These are phyloP conservation scores for Xanthoceras sorbifolium DNA, from an alignment of 345 rosid genomes.

Conservation along the genomic window DNA sequence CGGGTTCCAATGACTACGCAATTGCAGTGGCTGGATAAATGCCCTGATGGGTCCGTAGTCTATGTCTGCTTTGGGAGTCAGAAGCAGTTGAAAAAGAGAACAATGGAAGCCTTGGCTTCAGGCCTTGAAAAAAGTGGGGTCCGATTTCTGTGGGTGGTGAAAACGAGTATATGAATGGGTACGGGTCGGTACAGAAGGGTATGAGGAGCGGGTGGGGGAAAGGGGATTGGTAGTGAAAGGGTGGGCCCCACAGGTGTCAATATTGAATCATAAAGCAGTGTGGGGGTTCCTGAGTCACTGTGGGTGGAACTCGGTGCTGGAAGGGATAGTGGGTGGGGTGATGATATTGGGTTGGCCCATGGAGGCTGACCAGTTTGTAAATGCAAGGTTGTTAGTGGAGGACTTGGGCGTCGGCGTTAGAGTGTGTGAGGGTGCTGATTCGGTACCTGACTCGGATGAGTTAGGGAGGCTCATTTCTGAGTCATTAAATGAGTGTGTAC, in stretches of 20 bases:
- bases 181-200: conserved; percentile 40
- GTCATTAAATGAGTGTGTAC: conserved; percentile 15
- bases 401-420: conserved; percentile 53
- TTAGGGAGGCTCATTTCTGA: conserved; percentile 35
- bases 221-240: conserved; percentile 47
- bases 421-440: conserved; percentile 49
- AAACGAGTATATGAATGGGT: conserved; percentile 28
- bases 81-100: conserved; percentile 37
- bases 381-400: conserved; percentile 55
- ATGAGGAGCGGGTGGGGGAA: conserved; percentile 42
- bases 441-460: conserved; percentile 56
- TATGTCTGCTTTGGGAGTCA: conserved; percentile 75
- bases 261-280: conserved; percentile 57
- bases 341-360: conserved; percentile 67
- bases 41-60: conserved; percentile 51
- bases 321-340: conserved; percentile 56
- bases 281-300: conserved; percentile 74
- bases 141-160: conserved; percentile 64
- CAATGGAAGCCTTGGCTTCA: conserved; percentile 46
- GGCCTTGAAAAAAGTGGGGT: conserved; percentile 54
- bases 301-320: conserved; percentile 76
- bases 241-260: conserved; percentile 61
- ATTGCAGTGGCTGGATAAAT: conserved; percentile 50
- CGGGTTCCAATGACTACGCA: neutral
- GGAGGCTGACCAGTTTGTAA: conserved; percentile 68